phyloP scores from a whole-genome alignment of 331 rosid genomes.

The Dryas integrifolia region DNA sequence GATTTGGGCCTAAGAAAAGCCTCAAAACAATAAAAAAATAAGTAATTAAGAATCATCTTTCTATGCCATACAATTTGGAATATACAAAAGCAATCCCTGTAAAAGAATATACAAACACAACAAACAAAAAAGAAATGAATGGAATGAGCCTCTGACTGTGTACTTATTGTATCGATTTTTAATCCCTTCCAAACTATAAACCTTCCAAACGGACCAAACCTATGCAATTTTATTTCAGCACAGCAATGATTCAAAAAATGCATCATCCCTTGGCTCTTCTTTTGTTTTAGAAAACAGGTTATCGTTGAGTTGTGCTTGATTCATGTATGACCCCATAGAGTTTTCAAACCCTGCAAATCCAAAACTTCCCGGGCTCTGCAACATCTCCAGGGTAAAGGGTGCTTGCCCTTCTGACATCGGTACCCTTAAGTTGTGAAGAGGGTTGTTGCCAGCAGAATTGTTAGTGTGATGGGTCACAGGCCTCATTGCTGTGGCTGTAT shows the following conservation, averaged over 20 bases:
- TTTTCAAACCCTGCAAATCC: conserved; percentile 51
- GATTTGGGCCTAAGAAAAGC: conserved; percentile 14
- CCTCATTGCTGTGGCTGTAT: conserved; percentile 37
- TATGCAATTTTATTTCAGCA: conserved; percentile 29
- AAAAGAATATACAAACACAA: conserved; percentile 12
- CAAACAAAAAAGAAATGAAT: conserved; percentile 15
- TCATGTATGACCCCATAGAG: conserved; percentile 47
- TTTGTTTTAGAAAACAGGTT: conserved; percentile 51
- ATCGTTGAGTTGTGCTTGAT: conserved; percentile 43
- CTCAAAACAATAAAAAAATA: conserved; percentile 13
- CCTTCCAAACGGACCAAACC: background rate
- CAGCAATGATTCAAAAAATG: conserved; percentile 59
- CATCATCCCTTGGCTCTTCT: conserved; percentile 70
- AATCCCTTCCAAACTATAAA: background rate
- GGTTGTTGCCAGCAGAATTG: conserved; percentile 28
- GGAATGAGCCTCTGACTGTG: conserved; percentile 9
- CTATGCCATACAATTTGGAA: conserved; percentile 5
- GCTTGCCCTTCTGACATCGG: conserved; percentile 41
- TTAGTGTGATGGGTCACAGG: conserved; percentile 37
- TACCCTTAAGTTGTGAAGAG: conserved; percentile 33
- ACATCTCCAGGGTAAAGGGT: conserved; percentile 51
- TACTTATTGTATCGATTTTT: conserved; percentile 1
- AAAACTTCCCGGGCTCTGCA: conserved; percentile 43
- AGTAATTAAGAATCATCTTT: background rate
- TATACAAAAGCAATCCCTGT: conserved; percentile 5